These are phyloP conservation scores for Amaranthus hypochondriacus DNA, from an alignment of 148 eudicot species.

Conservation along the genomic window DNA sequence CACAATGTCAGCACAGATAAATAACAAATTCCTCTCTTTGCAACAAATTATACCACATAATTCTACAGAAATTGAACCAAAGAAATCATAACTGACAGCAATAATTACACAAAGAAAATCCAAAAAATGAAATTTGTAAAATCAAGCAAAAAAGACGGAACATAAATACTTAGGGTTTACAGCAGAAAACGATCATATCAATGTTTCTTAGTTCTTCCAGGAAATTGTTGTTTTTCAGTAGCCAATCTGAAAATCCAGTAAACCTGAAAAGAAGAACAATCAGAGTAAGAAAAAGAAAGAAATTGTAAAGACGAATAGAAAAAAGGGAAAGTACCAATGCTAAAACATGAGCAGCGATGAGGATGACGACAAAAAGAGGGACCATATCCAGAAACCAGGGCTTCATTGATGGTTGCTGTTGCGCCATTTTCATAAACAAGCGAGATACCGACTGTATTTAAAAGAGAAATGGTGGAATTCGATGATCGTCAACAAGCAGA, in stretches of 20 bases:
- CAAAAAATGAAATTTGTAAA: too few species aligned
- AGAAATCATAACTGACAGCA: too few species aligned
- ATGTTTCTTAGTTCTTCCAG: slow-evolving; percentile 39
- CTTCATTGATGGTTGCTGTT: slow-evolving; percentile 11
- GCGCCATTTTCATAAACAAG: slow-evolving; percentile 24
- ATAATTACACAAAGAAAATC: too few species aligned
- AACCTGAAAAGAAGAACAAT: slow-evolving; percentile 21
- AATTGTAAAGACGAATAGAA: neutral
- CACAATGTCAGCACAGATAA: too few species aligned
- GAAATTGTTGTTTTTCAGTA: slow-evolving; percentile 44
- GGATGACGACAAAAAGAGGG: slow-evolving; percentile 34
- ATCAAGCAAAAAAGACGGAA: neutral
- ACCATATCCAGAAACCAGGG: slow-evolving; percentile 30
- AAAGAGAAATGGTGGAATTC: too few species aligned
- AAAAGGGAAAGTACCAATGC: slow-evolving; percentile 31
- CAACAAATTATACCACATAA: too few species aligned
- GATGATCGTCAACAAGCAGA: too few species aligned
- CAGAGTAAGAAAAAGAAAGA: too few species aligned
- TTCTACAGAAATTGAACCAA: too few species aligned
- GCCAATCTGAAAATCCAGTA: slow-evolving; percentile 76
- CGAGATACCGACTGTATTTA: neutral
- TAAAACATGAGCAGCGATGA: slow-evolving; percentile 39
- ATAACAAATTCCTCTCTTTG: too few species aligned
- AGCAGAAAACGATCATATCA: slow-evolving; percentile 18
- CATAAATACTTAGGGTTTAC: slow-evolving; percentile 1